A percentile compares a stretch with the other conserved stretches of the same genome.
Evolutionary conservation across 2,329 filamentous ascomycete genomes (phyloP).

Genomic region (Colletotrichum truncatum): DNA sequence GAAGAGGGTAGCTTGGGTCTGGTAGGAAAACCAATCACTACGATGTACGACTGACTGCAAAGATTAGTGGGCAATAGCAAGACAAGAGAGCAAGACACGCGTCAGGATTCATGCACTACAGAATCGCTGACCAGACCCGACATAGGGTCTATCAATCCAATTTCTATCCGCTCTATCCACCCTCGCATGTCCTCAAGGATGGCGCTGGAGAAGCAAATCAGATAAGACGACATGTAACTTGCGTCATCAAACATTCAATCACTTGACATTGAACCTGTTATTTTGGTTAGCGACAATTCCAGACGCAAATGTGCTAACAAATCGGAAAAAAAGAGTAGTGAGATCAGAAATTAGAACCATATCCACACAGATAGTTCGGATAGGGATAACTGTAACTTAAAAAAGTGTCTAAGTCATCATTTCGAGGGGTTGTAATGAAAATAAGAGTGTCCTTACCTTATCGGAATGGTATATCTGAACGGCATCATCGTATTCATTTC

Average conservation of each 20-base stretch:
- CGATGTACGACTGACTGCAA: not conserved
- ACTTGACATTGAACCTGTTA: not conserved
- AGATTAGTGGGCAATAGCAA: conserved; percentile 18
- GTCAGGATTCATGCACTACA: conserved; percentile 15
- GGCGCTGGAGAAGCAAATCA: conserved; percentile 12
- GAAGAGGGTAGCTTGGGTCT: no score
- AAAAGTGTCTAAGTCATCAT: conserved; percentile 27
- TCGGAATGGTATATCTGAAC: no score
- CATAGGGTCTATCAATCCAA: conserved; percentile 23
- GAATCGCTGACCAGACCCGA: conserved; percentile 13
- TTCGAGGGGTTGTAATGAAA: not conserved
- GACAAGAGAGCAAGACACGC: conserved; percentile 17
- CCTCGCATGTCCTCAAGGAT: conserved; percentile 7
- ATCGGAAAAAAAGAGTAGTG: not conserved
- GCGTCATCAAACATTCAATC: not conserved
- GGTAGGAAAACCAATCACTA: no score
- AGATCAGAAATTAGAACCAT: conserved; percentile 28
- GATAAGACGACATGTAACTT: not conserved
- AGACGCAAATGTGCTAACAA: not conserved
- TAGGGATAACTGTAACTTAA: conserved; percentile 31
- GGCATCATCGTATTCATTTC: not conserved
- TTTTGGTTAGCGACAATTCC: not conserved
- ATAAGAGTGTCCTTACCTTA: not conserved
- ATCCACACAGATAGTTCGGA: conserved; percentile 24
- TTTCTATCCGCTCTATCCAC: conserved; percentile 28